Base-by-base conservation (phyloP, 805 yeast genomes). In the Danielozyma ontarioensis region DNA sequence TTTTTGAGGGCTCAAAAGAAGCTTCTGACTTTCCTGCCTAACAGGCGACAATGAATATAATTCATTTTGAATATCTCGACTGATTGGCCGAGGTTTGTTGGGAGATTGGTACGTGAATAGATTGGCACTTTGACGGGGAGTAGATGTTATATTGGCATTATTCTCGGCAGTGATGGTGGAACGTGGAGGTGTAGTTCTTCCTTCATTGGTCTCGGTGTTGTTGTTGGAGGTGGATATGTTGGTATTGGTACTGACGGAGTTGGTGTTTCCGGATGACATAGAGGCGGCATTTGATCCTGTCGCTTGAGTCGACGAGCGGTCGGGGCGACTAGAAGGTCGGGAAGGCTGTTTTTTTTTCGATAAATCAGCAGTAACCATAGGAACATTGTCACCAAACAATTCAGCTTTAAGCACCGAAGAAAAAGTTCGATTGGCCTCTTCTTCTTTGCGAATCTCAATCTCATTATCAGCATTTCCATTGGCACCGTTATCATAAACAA, bases 321-420 rank as follows among this genome's bases (percentile, higher is more conserved):
- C 18, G 16, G 11, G 29, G 15, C 19, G 29, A 5, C 12, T 19
- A 6, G 18, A 22, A 18, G 19, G 18, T 13, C 11, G 16, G 22
- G 31, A 43, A 59, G 39, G 25, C 53, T 52, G 18, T 40, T 41
- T 26, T 45, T 46, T 12, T 42, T 26, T n/a, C 6, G 57, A 38
- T 15, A 59, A 36, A 35, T 56, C 61, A 8, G 72, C 62, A 4
- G 65, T 53, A 8, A 70, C 68, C 63, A 57, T 57, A 4, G 89
- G 86, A 3, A 86, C 76, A 40, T 83, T 76, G 51, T 83, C 93
- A 12, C 97, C 97, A 65, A 93, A 93, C 23, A 93, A 62, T 55
- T 93, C 98, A 22, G 94, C 84, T 46, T 84, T 83, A 30, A 93
- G 62, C 2, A 93, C 84, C 0, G 90, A 78, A 35, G 89, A 80